These are phyloP conservation scores for Podospora conica DNA, from an alignment of 495 filamentous ascomycete genomes.

Conservation along the genomic window DNA sequence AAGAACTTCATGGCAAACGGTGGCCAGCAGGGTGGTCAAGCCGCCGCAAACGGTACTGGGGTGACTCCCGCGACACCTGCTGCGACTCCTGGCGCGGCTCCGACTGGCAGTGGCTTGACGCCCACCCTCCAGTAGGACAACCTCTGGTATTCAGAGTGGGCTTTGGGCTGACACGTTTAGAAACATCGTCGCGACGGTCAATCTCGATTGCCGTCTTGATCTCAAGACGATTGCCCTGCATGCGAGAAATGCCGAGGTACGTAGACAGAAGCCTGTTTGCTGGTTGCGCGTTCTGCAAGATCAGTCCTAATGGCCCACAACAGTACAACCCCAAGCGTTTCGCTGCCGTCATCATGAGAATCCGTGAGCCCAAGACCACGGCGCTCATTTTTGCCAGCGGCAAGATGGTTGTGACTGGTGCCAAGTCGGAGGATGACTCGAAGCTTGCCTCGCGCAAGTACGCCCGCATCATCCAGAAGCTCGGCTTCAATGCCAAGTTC, in stretches of 20 bases:
- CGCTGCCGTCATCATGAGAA: constrained; percentile 99
- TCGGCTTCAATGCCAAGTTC: constrained; percentile 99
- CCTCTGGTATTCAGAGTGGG: constrained; percentile 30
- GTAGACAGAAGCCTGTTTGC: constrained; percentile 17
- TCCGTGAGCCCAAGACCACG: constrained; percentile 97
- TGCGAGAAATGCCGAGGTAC: constrained; percentile 84
- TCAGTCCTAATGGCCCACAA: constrained; percentile 28
- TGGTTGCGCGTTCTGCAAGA: constrained; percentile 24
- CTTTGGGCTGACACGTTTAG: constrained; percentile 63
- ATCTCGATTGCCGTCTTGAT: constrained; percentile 95
- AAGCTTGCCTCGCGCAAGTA: constrained; percentile 97
- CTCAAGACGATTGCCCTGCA: constrained; percentile 99
- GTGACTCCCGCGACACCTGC: constrained; percentile 94
- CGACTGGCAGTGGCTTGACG: constrained; percentile 75
- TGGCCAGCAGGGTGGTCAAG: constrained; percentile 51
- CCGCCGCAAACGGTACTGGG: constrained; percentile 60
- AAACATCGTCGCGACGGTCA: constrained; percentile 99
- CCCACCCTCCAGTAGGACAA: constrained; percentile 93
- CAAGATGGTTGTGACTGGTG: constrained; percentile 99
- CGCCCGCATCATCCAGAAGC: constrained; percentile 98
- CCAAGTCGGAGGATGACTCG: constrained; percentile 97
- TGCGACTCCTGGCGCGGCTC: constrained; percentile 78
- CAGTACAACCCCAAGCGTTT: constrained; percentile 71
- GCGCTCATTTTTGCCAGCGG: constrained; percentile 96
- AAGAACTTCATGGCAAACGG: constrained; percentile 46